Evolutionary conservation across 2,329 filamentous ascomycete species (phyloP).

Genomic region (Xylariaceae sp.): DNA sequence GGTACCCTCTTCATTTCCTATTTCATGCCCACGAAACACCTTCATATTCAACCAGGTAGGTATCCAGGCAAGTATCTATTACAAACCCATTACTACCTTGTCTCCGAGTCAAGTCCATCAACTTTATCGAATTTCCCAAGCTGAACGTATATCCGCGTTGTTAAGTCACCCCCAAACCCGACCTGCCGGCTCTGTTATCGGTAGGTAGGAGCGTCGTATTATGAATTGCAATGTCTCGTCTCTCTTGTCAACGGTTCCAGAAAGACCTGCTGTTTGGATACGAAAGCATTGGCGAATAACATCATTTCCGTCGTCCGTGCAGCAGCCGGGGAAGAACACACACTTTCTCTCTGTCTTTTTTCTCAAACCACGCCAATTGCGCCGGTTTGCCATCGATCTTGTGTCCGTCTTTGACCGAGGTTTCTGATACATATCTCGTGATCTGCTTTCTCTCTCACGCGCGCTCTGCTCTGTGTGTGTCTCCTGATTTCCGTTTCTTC

Average conservation of each 20-base stretch:
- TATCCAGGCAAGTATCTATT: no score
- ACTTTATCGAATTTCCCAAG: neutral
- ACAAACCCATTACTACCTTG: no score
- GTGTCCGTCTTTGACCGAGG: neutral
- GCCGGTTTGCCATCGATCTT: neutral
- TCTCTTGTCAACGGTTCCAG: slow-evolving; percentile 8
- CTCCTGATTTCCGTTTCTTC: neutral
- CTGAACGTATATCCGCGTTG: no score
- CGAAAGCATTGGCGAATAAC: slow-evolving; percentile 14
- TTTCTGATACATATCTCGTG: neutral
- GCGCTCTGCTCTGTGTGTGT: neutral
- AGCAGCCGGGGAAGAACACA: neutral
- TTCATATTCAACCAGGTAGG: no score
- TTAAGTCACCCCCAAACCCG: no score
- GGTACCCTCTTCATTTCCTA: neutral
- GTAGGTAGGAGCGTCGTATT: neutral
- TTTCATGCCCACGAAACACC: neutral
- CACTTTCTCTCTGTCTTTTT: no score
- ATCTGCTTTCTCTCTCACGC: neutral
- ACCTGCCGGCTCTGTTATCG: neutral
- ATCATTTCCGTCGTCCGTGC: slow-evolving; percentile 9
- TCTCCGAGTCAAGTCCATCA: neutral
- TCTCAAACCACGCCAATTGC: slow-evolving; percentile 1
- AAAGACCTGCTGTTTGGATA: slow-evolving; percentile 13
- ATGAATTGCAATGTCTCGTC: neutral